phyloP scores from a whole-genome alignment of 306 rosid genomes.

The Glycyrrhiza uralensis region DNA sequence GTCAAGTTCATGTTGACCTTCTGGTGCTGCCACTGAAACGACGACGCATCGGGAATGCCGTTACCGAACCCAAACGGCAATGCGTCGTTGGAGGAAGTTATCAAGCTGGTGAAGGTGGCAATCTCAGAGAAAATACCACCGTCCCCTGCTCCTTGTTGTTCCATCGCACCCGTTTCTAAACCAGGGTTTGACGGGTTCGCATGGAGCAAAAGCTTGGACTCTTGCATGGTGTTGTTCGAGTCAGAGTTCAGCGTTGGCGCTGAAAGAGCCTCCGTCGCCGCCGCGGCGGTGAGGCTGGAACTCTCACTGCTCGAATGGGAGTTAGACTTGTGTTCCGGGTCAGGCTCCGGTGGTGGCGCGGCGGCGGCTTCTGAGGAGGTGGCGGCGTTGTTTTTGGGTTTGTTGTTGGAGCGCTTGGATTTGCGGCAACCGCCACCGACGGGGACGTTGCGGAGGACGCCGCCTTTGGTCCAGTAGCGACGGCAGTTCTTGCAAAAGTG shows the following conservation, averaged over 20 bases:
- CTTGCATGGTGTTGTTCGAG: slow-evolving; percentile 26
- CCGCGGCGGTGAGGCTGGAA: slow-evolving; percentile 74
- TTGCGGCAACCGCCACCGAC: slow-evolving; percentile 96
- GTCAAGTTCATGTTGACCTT: slow-evolving; percentile 18
- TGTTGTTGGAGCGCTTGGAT: slow-evolving; percentile 71
- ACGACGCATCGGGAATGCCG: slow-evolving; percentile 39
- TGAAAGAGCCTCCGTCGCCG: slow-evolving; percentile 46
- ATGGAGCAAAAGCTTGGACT: slow-evolving; percentile 33
- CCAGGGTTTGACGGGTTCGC: slow-evolving; percentile 20
- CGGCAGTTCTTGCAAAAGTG: slow-evolving; percentile 98
- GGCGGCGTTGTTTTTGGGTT: slow-evolving; percentile 25
- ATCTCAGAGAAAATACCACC: slow-evolving; percentile 75
- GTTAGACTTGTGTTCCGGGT: slow-evolving; percentile 49
- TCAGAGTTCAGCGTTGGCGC: slow-evolving; percentile 42
- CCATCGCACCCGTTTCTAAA: slow-evolving; percentile 30
- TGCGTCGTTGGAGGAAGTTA: slow-evolving; percentile 54
- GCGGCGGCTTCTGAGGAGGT: slow-evolving; percentile 19
- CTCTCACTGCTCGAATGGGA: slow-evolving; percentile 91
- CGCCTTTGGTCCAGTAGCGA: slow-evolving; percentile 97
- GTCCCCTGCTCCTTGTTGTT: slow-evolving; percentile 40
- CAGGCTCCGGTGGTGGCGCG: slow-evolving; percentile 1
- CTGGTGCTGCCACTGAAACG: slow-evolving; percentile 55
- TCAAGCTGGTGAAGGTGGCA: slow-evolving; percentile 63
- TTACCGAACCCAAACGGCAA: slow-evolving; percentile 50
- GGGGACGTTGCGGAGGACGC: slow-evolving; percentile 98